Percentiles rank a stretch among this genome's conserved stretches.
These are phyloP conservation scores for Mycena crocata DNA, from an alignment of 768 basidiomycete genomes.

Conservation along the genomic window DNA sequence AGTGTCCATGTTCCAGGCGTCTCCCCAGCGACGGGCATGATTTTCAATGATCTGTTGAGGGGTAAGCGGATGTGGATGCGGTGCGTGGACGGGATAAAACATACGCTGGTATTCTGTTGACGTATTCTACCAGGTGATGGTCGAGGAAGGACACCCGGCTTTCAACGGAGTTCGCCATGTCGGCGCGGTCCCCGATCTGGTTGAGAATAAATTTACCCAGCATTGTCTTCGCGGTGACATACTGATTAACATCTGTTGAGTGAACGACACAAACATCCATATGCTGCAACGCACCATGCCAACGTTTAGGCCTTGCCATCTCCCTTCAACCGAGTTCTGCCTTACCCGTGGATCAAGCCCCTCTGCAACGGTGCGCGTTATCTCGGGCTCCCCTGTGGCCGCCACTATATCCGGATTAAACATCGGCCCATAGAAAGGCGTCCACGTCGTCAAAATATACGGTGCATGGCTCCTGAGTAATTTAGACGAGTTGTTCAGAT, in stretches of 20 bases:
- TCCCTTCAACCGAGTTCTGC: conserved; percentile 6
- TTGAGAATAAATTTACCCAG: conserved; percentile 16
- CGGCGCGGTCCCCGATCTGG: conserved; percentile 23
- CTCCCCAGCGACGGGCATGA: conserved; percentile 7
- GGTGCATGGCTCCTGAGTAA: not conserved
- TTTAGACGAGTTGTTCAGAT: not conserved
- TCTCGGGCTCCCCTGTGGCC: not conserved
- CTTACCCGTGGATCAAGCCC: not conserved
- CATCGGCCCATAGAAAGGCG: not conserved
- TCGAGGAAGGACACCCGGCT: conserved; percentile 21
- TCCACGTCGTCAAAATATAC: not conserved
- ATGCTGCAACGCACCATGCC: conserved; percentile 4
- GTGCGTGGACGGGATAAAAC: not conserved
- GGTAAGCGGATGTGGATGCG: not conserved
- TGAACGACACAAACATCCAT: not conserved
- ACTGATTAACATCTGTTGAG: conserved; percentile 11
- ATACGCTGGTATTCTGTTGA: conserved; percentile 29
- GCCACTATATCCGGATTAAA: conserved; percentile 2
- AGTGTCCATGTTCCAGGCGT: conserved; percentile 13
- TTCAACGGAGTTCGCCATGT: conserved; percentile 29
- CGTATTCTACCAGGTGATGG: conserved; percentile 33
- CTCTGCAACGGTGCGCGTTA: conserved; percentile 7
- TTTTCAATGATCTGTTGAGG: conserved; percentile 23
- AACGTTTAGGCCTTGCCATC: conserved; percentile 27
- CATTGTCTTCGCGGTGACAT: conserved; percentile 23